Percentiles rank a stretch among this genome's conserved stretches.
phyloP scores from a whole-genome alignment of 768 basidiomycete genomes.

The Lyophyllum shimeji region DNA sequence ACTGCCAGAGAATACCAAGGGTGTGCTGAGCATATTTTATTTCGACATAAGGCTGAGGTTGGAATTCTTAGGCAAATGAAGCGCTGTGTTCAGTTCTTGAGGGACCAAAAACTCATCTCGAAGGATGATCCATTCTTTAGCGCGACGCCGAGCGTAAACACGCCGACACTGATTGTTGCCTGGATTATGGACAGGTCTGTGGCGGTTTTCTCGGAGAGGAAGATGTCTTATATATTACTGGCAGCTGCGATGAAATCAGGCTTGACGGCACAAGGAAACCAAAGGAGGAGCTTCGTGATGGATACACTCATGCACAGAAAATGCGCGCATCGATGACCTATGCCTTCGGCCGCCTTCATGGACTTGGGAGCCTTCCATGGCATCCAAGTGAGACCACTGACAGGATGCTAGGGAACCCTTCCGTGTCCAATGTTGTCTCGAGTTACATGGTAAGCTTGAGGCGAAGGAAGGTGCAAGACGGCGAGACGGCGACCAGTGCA shows the following conservation, averaged over 20 bases:
- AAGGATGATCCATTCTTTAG: slow-evolving; percentile 18
- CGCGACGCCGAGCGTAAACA: slow-evolving; percentile 11
- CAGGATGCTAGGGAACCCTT: slow-evolving; percentile 28
- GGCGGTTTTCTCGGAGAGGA: not conserved
- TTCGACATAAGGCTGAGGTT: not conserved
- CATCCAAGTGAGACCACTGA: slow-evolving; percentile 22
- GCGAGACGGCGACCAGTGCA: slow-evolving; percentile 26
- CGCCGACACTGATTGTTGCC: slow-evolving; percentile 22
- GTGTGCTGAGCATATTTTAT: slow-evolving; percentile 14
- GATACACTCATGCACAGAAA: slow-evolving; percentile 35
- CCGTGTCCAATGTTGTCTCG: slow-evolving; percentile 23
- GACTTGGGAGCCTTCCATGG: slow-evolving; percentile 27
- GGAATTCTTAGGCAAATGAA: slow-evolving; percentile 15
- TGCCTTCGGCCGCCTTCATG: slow-evolving; percentile 20
- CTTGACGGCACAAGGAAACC: slow-evolving; percentile 23
- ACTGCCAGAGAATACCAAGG: slow-evolving; percentile 27
- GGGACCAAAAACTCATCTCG: slow-evolving; percentile 15
- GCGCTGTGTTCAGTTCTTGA: slow-evolving; percentile 18
- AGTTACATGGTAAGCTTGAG: slow-evolving; percentile 27
- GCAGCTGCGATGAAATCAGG: slow-evolving; percentile 26
- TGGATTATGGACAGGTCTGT: slow-evolving; percentile 28
- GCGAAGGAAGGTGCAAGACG: slow-evolving; percentile 24
- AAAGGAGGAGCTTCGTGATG: slow-evolving; percentile 2
- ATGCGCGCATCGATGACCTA: slow-evolving; percentile 29
- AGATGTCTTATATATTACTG: not conserved